Evolutionary conservation across 805 yeast species (phyloP), one percentile per base, ranked within the genome.

Genomic region (Saturnispora serradocipensis): DNA sequence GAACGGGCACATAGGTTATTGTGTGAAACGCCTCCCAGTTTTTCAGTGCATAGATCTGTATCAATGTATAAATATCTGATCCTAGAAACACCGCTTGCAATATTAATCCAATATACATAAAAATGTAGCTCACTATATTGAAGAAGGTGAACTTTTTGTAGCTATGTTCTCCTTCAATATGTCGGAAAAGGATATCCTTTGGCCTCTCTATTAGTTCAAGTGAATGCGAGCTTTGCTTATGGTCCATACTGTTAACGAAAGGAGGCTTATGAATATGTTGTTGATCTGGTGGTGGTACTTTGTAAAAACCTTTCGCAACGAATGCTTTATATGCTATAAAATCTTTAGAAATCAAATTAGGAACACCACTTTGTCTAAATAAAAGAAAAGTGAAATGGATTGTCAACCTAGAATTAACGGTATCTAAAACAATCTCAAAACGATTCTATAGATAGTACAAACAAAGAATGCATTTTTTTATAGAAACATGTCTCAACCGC

Each of bases 51-150:
- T 88, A 70, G 42, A 88, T 75, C 58, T 78, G 81, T 52, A 88
- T 67, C 64, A 91, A 80, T 0, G 96, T 87, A 69, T 86, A 88
- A 24, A 88, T 72, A 69, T 88, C 97, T 1, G 86, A 76, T 1
- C 73, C 85, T 46, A 80, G 62, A 49, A 82, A 69, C 1, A 81
- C 73, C 15, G 79, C 62, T 44, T 81, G 72, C 49, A 86, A 64
- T n/a, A 76, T 56, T 25, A 78, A 58, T 67, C 66, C 57, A 9
- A 61, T 28, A 39, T 79, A 68, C 62, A 72, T 63, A 47, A 67
- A 56, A 8, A 68, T 39, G 57, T 76, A 81, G 53, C 72, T 71
- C 43, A 70, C 54, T 1, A 82, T 54, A 0, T 82, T 77, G 44
- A 72, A 56, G 50, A 69, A 60, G 13, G 65, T 66, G 50, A 69